Evolutionary conservation across 768 basidiomycete species (phyloP).

Genomic region (Boletus sp.): DNA sequence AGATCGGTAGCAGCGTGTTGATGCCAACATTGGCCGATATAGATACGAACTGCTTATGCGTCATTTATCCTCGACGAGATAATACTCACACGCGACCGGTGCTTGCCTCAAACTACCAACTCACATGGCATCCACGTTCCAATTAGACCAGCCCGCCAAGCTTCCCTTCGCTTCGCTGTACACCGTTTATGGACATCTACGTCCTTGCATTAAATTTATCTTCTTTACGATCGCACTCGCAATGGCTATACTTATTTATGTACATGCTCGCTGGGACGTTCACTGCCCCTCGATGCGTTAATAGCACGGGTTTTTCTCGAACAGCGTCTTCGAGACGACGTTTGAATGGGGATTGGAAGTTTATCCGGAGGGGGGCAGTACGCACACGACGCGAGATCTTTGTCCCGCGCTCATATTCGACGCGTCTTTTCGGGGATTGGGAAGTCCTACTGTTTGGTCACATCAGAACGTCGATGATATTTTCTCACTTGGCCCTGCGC

Average conservation of each 20-base stretch:
- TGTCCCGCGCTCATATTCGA: constrained; percentile 2
- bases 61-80: constrained; percentile 25
- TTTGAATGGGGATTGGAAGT: constrained; percentile 15
- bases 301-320: constrained; percentile 5
- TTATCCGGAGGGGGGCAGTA: not conserved
- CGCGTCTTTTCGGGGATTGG: not conserved
- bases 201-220: constrained; percentile 12
- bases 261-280: not conserved
- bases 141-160: constrained; percentile 18
- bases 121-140: not conserved
- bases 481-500: constrained; percentile 3
- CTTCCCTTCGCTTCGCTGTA: constrained; percentile 9
- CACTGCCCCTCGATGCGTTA: constrained; percentile 7
- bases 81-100: constrained; percentile 1
- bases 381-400: not conserved
- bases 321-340: not conserved
- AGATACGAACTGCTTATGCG: constrained; percentile 35
- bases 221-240: constrained; percentile 6
- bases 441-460: not conserved
- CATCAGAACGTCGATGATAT: constrained; percentile 2
- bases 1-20: not conserved
- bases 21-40: not conserved
- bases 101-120: constrained; percentile 11
- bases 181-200: constrained; percentile 3
- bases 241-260: constrained; percentile 3